phyloP scores from a whole-genome alignment of 768 basidiomycete genomes.

The Boletus rubescentipes region DNA sequence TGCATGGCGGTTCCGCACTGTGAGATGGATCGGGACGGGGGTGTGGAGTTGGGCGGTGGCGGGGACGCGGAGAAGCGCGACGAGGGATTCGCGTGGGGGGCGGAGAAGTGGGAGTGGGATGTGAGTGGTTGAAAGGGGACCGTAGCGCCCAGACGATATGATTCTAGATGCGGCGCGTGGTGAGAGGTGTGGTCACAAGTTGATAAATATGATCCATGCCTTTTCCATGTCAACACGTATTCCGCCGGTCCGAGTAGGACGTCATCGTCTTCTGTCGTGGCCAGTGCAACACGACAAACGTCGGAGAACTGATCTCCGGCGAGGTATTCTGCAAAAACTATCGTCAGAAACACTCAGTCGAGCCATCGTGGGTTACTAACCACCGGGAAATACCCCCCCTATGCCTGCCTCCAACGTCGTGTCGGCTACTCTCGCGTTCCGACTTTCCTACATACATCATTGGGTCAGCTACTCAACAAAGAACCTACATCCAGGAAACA shows the following conservation, averaged over 20 bases:
- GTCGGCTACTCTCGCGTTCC: conserved; percentile 46
- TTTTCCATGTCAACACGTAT: conserved; percentile 65
- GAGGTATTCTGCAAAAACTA: conserved; percentile 48
- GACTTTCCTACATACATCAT: conserved; percentile 42
- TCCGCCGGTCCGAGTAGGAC: conserved; percentile 51
- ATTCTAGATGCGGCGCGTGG: conserved; percentile 37
- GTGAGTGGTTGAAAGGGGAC: conserved; percentile 46
- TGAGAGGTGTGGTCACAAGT: not conserved
- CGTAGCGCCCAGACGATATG: conserved; percentile 41
- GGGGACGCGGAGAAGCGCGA: conserved; percentile 66
- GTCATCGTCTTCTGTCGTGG: conserved; percentile 40
- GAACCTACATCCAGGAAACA: not conserved
- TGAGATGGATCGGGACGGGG: conserved; percentile 54
- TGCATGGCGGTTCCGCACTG: conserved; percentile 64
- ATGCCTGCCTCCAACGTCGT: conserved; percentile 49
- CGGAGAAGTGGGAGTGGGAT: conserved; percentile 61
- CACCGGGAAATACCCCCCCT: conserved; percentile 46
- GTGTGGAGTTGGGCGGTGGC: conserved; percentile 62
- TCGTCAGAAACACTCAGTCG: not conserved
- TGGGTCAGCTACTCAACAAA: not conserved
- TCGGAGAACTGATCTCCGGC: conserved; percentile 65
- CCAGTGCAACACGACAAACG: conserved; percentile 50
- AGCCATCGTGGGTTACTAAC: conserved; percentile 26
- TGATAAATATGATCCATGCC: conserved; percentile 41
- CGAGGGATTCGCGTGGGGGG: conserved; percentile 59